Conservation (phyloP, 192 early-diverging fungal genomes). For the Coemansia sp. region DNA sequence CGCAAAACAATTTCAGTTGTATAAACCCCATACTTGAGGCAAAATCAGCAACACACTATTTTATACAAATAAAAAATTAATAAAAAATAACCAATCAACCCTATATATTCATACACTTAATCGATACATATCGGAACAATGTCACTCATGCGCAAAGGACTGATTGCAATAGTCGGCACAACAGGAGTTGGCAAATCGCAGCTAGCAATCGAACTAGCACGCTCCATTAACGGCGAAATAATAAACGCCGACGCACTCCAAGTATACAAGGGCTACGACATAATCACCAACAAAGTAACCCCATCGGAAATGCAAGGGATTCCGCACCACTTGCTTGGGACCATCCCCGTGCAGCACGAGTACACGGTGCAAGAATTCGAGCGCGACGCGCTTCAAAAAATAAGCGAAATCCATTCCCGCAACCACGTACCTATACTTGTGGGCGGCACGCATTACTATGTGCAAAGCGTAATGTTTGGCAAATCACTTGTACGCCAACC, state of each 20-base stretch:
- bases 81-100: too few relatives aligned
- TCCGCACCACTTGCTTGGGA: conserved; percentile 85
- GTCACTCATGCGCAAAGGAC: conserved; percentile 32
- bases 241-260: conserved; percentile 97
- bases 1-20: too few relatives aligned
- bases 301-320: conserved; percentile 64
- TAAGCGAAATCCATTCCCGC: conserved; percentile 72
- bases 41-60: too few relatives aligned
- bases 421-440: conserved; percentile 80
- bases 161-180: conserved; percentile 76
- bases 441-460: conserved; percentile 97
- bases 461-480: conserved; percentile 85
- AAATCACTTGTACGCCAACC: conserved; percentile 60
- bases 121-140: not conserved
- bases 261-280: conserved; percentile 88
- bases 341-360: conserved; percentile 67
- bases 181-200: conserved; percentile 98
- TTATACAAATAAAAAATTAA: not conserved
- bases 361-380: conserved; percentile 88
- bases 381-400: conserved; percentile 71
- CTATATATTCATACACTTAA: not conserved
- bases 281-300: conserved; percentile 94
- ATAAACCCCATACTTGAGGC: too few relatives aligned
- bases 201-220: conserved; percentile 82
- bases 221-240: conserved; percentile 78